phyloP scores from a whole-genome alignment of 2,329 filamentous ascomycete species.

The Ambrosiella xylebori region DNA sequence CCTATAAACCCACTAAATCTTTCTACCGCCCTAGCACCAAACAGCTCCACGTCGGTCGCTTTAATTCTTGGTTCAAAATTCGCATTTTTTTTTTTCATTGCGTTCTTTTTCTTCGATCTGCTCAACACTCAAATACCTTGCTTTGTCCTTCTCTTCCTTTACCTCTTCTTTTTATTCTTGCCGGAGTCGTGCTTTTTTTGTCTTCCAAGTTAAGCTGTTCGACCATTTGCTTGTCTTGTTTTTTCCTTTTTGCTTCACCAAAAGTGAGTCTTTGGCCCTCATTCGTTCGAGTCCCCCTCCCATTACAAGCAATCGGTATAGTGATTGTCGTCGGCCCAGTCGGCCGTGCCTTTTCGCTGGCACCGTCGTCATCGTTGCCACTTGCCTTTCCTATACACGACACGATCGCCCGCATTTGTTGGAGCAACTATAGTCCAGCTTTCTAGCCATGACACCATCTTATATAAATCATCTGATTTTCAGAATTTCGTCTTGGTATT shows the following conservation, averaged over 20 bases:
- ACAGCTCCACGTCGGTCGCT: not conserved
- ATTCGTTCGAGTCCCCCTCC: not conserved
- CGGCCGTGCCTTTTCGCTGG: not conserved
- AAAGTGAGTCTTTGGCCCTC: constrained; percentile 28
- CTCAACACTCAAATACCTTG: constrained; percentile 11
- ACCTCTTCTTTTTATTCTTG: constrained; percentile 20
- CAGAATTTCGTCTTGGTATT: no score
- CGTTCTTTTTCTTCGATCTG: constrained; percentile 2
- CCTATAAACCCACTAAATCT: not conserved
- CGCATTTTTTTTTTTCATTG: constrained; percentile 5
- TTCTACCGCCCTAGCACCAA: not conserved
- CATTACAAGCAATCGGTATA: not conserved
- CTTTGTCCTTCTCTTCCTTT: constrained; percentile 13
- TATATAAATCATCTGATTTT: not conserved
- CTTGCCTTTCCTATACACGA: not conserved
- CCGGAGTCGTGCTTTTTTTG: constrained; percentile 20
- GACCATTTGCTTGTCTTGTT: constrained; percentile 18
- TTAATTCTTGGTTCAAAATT: not conserved
- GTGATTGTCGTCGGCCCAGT: constrained; percentile 11
- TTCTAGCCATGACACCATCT: not conserved
- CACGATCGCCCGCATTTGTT: constrained; percentile 5
- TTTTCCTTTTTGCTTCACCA: constrained; percentile 22
- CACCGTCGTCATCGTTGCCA: not conserved
- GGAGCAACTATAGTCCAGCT: not conserved
- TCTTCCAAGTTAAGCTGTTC: constrained; percentile 26